Conservation (phyloP, 768 basidiomycete species). For the Tricholoma saponaceum region DNA sequence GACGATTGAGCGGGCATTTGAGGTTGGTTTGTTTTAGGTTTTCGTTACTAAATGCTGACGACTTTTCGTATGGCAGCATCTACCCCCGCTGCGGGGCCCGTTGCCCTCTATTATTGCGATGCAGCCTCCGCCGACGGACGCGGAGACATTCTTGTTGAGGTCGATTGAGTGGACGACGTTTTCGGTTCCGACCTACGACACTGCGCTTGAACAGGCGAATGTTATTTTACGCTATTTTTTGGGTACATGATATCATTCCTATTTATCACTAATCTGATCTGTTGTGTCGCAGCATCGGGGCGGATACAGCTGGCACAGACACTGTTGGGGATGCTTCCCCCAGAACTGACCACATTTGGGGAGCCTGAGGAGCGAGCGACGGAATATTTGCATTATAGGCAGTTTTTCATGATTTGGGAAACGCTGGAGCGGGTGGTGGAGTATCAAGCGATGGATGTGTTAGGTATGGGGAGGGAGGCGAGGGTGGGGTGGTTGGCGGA, state of each 20-base stretch:
- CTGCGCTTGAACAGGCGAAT: constrained; percentile 84
- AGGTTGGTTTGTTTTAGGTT: constrained; percentile 31
- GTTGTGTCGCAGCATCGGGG: constrained; percentile 51
- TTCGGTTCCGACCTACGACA: constrained; percentile 63
- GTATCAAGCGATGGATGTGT: constrained; percentile 52
- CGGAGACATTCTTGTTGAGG: constrained; percentile 66
- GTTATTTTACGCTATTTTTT: constrained; percentile 88
- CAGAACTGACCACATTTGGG: constrained; percentile 54
- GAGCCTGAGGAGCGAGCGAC: constrained; percentile 69
- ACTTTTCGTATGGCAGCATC: constrained; percentile 29
- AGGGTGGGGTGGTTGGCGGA: constrained; percentile 58
- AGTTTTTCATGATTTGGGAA: constrained; percentile 78
- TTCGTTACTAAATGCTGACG: neutral
- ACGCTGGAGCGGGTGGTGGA: constrained; percentile 58
- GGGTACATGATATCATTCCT: constrained; percentile 39
- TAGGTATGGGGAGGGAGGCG: constrained; percentile 55
- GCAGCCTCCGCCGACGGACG: constrained; percentile 52
- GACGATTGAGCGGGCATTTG: constrained; percentile 68
- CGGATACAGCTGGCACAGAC: constrained; percentile 64
- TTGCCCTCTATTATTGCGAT: constrained; percentile 56
- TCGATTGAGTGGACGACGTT: constrained; percentile 94
- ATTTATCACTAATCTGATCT: neutral
- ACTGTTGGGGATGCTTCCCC: constrained; percentile 57
- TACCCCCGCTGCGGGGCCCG: constrained; percentile 51
- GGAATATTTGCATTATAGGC: constrained; percentile 75